These are phyloP conservation scores for Botrytis deweyae DNA, from an alignment of 2,329 filamentous ascomycete species.

Conservation along the genomic window DNA sequence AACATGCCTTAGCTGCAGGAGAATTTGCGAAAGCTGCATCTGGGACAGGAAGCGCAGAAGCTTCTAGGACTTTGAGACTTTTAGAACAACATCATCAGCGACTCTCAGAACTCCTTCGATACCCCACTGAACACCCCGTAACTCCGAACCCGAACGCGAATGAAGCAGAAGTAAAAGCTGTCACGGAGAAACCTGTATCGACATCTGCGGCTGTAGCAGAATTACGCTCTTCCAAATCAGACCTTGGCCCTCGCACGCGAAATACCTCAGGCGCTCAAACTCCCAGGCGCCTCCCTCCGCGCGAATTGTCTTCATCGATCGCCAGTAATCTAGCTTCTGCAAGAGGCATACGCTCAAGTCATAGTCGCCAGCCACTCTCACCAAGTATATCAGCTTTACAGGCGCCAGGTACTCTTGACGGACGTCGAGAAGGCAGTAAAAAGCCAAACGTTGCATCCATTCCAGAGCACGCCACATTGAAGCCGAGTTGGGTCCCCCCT, in stretches of 20 bases:
- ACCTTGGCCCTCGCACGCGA: conserved; percentile 34
- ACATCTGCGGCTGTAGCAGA: conserved; percentile 39
- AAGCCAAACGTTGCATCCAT: conserved; percentile 53
- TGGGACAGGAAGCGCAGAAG: conserved; percentile 66
- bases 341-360: conserved; percentile 69
- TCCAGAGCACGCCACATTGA: conserved; percentile 48
- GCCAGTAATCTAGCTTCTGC: conserved; percentile 86
- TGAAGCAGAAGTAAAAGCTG: conserved; percentile 35
- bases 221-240: conserved; percentile 37
- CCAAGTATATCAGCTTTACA: conserved; percentile 74
- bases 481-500: conserved; percentile 55
- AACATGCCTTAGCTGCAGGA: conserved; percentile 83
- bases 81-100: conserved; percentile 85
- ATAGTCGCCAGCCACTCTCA: conserved; percentile 65
- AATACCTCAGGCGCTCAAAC: conserved; percentile 34
- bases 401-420: conserved; percentile 66
- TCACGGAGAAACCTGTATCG: conserved; percentile 35
- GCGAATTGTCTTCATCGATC: conserved; percentile 78
- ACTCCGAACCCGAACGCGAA: conserved; percentile 25
- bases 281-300: conserved; percentile 49
- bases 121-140: conserved; percentile 48
- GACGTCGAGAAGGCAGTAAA: conserved; percentile 50
- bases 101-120: conserved; percentile 77
- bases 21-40: conserved; percentile 85
- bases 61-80: conserved; percentile 77